A percentile compares a stretch with the other conserved stretches of the same genome.
These are phyloP conservation scores for Diplodia sapinea DNA, from an alignment of 2,329 filamentous ascomycete genomes.

Conservation along the genomic window DNA sequence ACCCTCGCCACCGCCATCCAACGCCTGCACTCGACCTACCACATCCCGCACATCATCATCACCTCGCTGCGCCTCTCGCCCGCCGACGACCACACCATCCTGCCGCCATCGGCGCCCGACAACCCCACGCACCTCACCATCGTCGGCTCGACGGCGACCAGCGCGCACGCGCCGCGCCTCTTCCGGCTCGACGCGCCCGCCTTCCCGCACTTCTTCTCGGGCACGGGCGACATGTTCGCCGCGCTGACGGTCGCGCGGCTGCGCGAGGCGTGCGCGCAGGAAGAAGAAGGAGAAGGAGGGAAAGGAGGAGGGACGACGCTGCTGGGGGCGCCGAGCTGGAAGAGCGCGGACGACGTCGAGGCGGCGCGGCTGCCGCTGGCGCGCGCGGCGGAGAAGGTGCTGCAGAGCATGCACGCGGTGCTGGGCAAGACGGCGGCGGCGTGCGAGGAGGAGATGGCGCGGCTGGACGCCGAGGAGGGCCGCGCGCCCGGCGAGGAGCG, in stretches of 20 bases:
- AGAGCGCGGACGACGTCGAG: conserved; percentile 72
- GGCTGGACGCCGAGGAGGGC: conserved; percentile 53
- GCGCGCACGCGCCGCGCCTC: conserved; percentile 71
- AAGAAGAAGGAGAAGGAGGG: too few species aligned
- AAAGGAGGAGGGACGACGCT: too few species aligned
- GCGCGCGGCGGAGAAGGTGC: conserved; percentile 80
- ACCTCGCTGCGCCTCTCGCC: conserved; percentile 77
- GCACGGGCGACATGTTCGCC: conserved; percentile 98
- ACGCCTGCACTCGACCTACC: conserved; percentile 75
- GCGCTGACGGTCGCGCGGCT: conserved; percentile 87
- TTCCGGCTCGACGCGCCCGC: conserved; percentile 88
- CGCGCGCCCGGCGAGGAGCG: conserved; percentile 50
- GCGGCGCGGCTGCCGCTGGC: conserved; percentile 80
- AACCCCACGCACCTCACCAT: conserved; percentile 62
- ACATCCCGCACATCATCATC: conserved; percentile 86
- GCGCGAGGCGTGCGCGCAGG: conserved; percentile 81
- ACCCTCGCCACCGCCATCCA: conserved; percentile 77
- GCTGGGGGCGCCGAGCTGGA: conserved; percentile 76
- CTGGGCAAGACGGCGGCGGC: conserved; percentile 70
- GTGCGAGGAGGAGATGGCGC: conserved; percentile 68
- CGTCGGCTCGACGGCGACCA: conserved; percentile 76
- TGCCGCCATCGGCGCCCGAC: conserved; percentile 38
- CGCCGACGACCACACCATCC: conserved; percentile 53
- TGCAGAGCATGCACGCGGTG: conserved; percentile 91
- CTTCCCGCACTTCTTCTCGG: conserved; percentile 92